Evolutionary conservation across 164 flowering plant genomes (phyloP), one percentile per base, ranked within the genome.

Genomic region (Piper longum): DNA sequence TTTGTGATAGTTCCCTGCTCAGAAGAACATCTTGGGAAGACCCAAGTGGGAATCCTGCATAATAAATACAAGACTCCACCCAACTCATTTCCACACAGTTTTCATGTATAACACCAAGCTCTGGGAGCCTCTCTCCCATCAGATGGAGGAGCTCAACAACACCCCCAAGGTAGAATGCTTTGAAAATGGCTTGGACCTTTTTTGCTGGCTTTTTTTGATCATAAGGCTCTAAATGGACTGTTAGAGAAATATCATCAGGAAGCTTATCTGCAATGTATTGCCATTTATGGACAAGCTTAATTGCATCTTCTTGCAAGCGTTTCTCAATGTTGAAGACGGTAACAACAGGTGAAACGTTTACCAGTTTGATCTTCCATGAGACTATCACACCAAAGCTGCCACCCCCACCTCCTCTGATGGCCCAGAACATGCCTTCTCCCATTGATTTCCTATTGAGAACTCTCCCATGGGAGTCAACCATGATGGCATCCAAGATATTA

Each of bases 61-160:
- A 63, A 43, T 61, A 76, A 2, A 76, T 64, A 36, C 59, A 57
- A 0, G 83, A 76, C 13, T 75, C 56, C 5, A 76, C 63, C 83
- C 83, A 80, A 48, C 65, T 69, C 78, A 74, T 78, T 57, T 78
- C 78, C 1, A 0, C 17, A 64, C 82, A 78, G 48, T 80, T 64
- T 26, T 66, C 26, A 8, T 42, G 19, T 43, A 4, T 7, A 55
- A 79, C 56, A 3, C 78, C 75, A 51, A 79, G 41, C 19, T 79
- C 79, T 4, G 85, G 85, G 41, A 81, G 77, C 4, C 42, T 66
- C 14, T 56, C 43, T 11, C 72, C 12, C 75, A 77, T 73, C 63
- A 74, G 3, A 3, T 62, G 54, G 2, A 78, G 40, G 4, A 76
- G 73, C 3, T 64, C 41, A 3, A 68, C 62, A 17, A 52, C 54